phyloP scores from a whole-genome alignment of 257 asterid genomes.

The Thymus quinquecostatus region DNA sequence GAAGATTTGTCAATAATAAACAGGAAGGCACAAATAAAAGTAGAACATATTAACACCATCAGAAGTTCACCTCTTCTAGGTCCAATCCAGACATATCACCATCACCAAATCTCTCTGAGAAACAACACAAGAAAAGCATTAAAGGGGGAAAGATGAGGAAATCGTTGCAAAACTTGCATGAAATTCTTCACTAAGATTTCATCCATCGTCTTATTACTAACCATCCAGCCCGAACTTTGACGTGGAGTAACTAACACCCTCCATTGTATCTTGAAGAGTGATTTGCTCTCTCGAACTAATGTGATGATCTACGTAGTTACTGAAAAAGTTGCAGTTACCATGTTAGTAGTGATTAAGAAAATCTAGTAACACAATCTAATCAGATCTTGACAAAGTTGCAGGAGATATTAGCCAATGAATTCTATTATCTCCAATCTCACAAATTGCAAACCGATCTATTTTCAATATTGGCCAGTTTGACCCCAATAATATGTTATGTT shows the following conservation, averaged over 20 bases:
- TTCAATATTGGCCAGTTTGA: slow-evolving; percentile 1
- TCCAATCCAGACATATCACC: slow-evolving; percentile 85
- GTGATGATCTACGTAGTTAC: slow-evolving; percentile 90
- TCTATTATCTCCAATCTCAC: slow-evolving; percentile 17
- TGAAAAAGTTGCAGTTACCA: slow-evolving; percentile 47
- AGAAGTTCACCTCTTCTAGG: slow-evolving; percentile 79
- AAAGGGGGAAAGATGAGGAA: slow-evolving; percentile 15
- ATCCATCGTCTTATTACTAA: slow-evolving; percentile 44
- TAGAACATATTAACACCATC: slow-evolving; percentile 23
- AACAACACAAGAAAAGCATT: slow-evolving; percentile 26
- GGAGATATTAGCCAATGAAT: slow-evolving; percentile 26
- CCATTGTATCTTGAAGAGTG: slow-evolving; percentile 92
- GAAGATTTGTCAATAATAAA: background rate
- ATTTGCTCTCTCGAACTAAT: slow-evolving; percentile 95
- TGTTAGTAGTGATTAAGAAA: slow-evolving; percentile 31
- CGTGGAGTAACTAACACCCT: slow-evolving; percentile 81
- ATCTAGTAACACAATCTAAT: slow-evolving; percentile 7
- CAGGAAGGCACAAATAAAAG: background rate
- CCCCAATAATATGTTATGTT: slow-evolving; percentile 3
- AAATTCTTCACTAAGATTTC: slow-evolving; percentile 6
- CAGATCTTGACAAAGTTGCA: slow-evolving; percentile 12
- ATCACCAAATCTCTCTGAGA: slow-evolving; percentile 91
- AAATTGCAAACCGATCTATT: slow-evolving; percentile 13
- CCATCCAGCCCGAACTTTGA: slow-evolving; percentile 94
- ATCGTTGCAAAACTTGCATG: slow-evolving; percentile 3